Evolutionary conservation across 495 filamentous ascomycete species (phyloP).

Genomic region (Podospora appendiculata): DNA sequence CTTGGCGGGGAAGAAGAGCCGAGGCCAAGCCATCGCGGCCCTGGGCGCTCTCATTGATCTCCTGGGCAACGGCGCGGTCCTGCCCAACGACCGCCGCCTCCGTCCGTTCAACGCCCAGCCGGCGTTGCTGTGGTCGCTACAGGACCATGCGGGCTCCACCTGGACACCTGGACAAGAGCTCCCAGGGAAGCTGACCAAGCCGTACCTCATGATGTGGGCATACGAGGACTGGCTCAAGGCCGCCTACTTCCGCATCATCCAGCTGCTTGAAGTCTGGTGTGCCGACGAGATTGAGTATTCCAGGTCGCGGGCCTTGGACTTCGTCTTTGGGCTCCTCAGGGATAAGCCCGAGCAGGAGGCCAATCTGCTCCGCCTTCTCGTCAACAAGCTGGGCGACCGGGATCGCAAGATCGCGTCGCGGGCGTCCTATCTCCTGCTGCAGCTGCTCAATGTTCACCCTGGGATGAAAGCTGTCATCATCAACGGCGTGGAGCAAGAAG

Average conservation of each 20-base stretch:
- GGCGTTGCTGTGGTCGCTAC: conserved; percentile 59
- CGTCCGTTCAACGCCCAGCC: conserved; percentile 74
- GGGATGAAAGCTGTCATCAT: conserved; percentile 88
- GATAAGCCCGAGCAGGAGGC: conserved; percentile 97
- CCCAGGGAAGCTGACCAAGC: conserved; percentile 59
- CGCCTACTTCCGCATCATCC: conserved; percentile 83
- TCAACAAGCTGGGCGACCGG: conserved; percentile 92
- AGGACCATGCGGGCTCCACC: conserved; percentile 39
- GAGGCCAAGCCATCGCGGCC: conserved; percentile 89
- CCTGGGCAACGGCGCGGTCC: conserved; percentile 74
- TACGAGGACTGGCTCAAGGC: conserved; percentile 93
- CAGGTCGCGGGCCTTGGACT: conserved; percentile 73
- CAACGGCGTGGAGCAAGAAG: conserved; percentile 71
- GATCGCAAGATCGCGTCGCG: conserved; percentile 91
- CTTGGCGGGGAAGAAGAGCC: conserved; percentile 79
- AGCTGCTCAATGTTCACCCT: conserved; percentile 79
- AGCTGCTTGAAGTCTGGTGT: conserved; percentile 83
- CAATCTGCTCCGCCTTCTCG: conserved; percentile 80
- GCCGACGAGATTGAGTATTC: conserved; percentile 92
- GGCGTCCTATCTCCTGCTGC: conserved; percentile 85
- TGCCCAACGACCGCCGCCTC: conserved; percentile 77
- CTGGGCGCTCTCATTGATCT: conserved; percentile 89
- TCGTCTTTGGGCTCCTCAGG: conserved; percentile 80
- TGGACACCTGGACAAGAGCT: conserved; percentile 63
- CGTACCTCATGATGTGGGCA: conserved; percentile 80